phyloP scores from a whole-genome alignment of 495 filamentous ascomycete species.

The Bombardia bombarda region DNA sequence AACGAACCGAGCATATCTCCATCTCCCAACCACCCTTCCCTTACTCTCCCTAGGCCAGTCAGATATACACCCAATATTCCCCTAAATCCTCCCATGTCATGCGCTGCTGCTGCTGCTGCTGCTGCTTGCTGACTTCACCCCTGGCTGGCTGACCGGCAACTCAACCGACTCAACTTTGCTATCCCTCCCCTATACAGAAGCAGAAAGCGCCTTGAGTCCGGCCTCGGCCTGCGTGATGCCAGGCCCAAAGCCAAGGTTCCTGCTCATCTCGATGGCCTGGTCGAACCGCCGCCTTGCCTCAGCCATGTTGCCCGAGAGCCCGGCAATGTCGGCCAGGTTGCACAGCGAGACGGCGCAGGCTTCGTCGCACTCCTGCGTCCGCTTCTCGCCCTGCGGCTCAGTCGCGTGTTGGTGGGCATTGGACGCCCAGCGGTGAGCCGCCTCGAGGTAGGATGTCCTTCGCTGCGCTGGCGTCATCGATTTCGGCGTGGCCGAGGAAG shows the following conservation, averaged over 20 bases:
- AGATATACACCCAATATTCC: too few species aligned
- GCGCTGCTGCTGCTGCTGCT: too few species aligned
- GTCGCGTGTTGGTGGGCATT: conserved; percentile 59
- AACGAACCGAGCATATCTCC: too few species aligned
- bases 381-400: conserved; percentile 36
- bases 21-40: too few species aligned
- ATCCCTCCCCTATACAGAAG: too few species aligned
- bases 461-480: conserved; percentile 27
- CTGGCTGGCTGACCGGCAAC: too few species aligned
- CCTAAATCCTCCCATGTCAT: too few species aligned
- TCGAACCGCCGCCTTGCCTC: conserved; percentile 56
- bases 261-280: conserved; percentile 56
- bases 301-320: conserved; percentile 54
- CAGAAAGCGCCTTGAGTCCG: conserved; percentile 35
- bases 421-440: conserved; percentile 63
- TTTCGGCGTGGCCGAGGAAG: conserved; percentile 15
- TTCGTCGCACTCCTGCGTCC: conserved; percentile 76
- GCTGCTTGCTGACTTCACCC: too few species aligned
- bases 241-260: conserved; percentile 54
- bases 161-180: too few species aligned
- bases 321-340: conserved; percentile 77
- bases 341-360: conserved; percentile 76
- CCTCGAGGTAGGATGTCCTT: conserved; percentile 45
- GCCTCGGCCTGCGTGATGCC: conserved; percentile 54
- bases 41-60: too few species aligned